Evolutionary conservation across 2,329 filamentous ascomycete genomes (phyloP), one percentile per base, ranked within the genome.

Genomic region (Rachicladosporium sp.): DNA sequence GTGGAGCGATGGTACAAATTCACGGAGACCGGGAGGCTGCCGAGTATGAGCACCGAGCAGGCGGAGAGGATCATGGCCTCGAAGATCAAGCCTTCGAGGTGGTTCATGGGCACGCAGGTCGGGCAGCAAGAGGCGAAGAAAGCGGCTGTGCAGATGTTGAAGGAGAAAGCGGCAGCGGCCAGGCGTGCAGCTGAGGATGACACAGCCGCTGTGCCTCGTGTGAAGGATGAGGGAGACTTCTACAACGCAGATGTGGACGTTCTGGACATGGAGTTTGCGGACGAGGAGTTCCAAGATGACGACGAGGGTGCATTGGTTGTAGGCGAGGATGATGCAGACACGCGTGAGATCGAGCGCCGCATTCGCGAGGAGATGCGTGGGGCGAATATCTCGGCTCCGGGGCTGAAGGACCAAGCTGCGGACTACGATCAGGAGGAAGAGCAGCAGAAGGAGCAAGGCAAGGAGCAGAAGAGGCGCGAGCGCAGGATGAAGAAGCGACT

Each of bases 1-100:
- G 65, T 96, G 11, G 89, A 98, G 62, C 94, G 95, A 55, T 95
- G 84, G 80, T 98, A 98, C 65, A 82, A 78, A 41, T 93, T 94
- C 57, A 79, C 74, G 3, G 72, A 80, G 33, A 89, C 89, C 1
- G 52, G 52, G 37, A 51, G 54, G 57, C 56, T 63, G 48, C 75
- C 80, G 8, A 73, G 78, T 0, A 75, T 88, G 59, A 80, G 77
- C 1, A 78, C 88, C 8, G 88, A 94, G 46, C 80, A 94, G 56
- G 85, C 84, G 0, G 88, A 96, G 58, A 80, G 80, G 40, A 70
- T 79, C 41, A 86, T 93, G 80, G 78, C 73, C 43, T 82, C 83
- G 59, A 86, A 86, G 58, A 71, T 78, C 35, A 80, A 80, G 43
- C 75, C 82, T 35, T 79, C 82, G 12, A 74, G 83, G 38, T 96